These are phyloP conservation scores for Syncephalastrum contaminatum DNA, from an alignment of 371 early-diverging fungal species.

Conservation along the genomic window DNA sequence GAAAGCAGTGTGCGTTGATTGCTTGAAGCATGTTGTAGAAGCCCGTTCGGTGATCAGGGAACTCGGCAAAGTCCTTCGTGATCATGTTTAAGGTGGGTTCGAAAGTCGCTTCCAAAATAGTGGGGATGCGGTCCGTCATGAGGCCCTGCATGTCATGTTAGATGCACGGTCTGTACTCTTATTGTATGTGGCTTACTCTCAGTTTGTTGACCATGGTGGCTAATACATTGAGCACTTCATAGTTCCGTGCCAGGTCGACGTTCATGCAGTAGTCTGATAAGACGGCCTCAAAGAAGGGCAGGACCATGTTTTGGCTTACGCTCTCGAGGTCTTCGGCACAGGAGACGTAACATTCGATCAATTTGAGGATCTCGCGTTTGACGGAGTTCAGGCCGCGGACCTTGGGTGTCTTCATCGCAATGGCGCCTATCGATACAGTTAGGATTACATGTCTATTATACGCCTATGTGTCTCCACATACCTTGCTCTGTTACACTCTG, in stretches of 20 bases:
- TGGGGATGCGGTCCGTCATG: constrained; percentile 79
- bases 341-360: constrained; percentile 86
- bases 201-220: constrained; percentile 81
- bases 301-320: constrained; percentile 81
- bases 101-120: constrained; percentile 90
- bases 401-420: constrained; percentile 91
- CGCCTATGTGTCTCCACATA: constrained; percentile 4
- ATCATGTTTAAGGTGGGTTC: constrained; percentile 97
- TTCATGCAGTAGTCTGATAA: constrained; percentile 84
- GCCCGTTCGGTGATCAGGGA: constrained; percentile 93
- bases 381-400: constrained; percentile 91
- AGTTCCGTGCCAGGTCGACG: constrained; percentile 87
- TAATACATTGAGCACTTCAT: constrained; percentile 92
- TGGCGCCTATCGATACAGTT: constrained; percentile 12
- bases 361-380: constrained; percentile 90
- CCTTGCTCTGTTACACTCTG: constrained; percentile 76
- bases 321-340: constrained; percentile 78
- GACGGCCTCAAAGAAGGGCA: constrained; percentile 89
- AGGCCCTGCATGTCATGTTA: constrained; percentile 42
- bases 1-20: constrained; percentile 89
- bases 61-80: constrained; percentile 96
- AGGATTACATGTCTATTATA: not conserved
- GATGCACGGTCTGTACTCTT: not conserved
- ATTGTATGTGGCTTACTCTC: constrained; percentile 52
- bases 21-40: constrained; percentile 90